Conservation (phyloP, 2,329 filamentous ascomycete genomes). For the Stachybotrys echinatus region DNA sequence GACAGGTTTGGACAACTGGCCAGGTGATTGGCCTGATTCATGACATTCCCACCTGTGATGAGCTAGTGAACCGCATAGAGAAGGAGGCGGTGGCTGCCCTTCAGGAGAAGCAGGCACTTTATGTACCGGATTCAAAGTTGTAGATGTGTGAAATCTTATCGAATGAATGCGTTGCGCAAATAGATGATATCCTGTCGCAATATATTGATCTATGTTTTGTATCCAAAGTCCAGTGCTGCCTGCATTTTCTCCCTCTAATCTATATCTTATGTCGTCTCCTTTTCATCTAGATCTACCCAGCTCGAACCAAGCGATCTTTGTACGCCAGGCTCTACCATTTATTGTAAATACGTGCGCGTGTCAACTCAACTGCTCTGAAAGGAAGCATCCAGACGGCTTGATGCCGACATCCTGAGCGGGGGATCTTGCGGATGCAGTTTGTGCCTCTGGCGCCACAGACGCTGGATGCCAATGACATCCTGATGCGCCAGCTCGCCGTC, state of each 20-base stretch:
- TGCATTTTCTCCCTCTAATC: too few species aligned
- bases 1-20: conserved; percentile 89
- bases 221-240: too few species aligned
- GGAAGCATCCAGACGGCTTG: conserved; percentile 5
- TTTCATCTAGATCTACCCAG: too few species aligned
- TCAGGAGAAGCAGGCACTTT: conserved; percentile 50
- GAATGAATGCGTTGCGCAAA: neutral
- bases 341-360: neutral
- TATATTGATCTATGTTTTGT: neutral
- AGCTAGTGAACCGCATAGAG: conserved; percentile 67
- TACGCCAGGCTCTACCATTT: too few species aligned
- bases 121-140: conserved; percentile 54
- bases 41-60: conserved; percentile 72
- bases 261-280: too few species aligned
- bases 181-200: neutral
- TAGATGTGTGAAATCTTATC: conserved; percentile 23
- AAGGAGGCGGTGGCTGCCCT: conserved; percentile 67
- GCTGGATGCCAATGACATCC: conserved; percentile 13
- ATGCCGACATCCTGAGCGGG: neutral
- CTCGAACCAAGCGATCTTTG: too few species aligned
- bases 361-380: neutral
- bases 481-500: neutral
- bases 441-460: conserved; percentile 9
- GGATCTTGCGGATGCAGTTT: neutral
- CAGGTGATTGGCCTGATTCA: conserved; percentile 90